Base-by-base conservation (phyloP, 495 filamentous ascomycete genomes). In the Penicillium waksmanii region DNA sequence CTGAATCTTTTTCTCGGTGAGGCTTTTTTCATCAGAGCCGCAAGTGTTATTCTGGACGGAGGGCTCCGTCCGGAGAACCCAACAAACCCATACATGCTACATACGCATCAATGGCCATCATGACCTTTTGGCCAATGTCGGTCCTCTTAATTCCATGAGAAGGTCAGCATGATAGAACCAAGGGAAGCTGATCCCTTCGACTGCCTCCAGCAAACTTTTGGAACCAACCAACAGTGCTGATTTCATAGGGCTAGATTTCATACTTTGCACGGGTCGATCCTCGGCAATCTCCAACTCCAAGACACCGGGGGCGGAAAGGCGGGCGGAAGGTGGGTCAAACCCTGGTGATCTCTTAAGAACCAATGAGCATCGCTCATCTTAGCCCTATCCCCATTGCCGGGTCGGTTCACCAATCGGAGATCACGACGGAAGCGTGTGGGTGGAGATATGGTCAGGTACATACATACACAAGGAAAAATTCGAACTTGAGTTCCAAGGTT, bases 171-270 rank as follows among this genome's bases (percentile, higher is more conserved):
- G 11, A 42, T 54, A 5, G 23, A 54, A 54, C 21, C 18, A 54
- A 40, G 36, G 52, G 38, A 18, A 35, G 19, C 27, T 43, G 12
- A 42, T 18, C 52, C 52, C 50, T 35, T 52, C 50, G 50, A 46
- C 18, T 44, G 42, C 40, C 52, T 44, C 38, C 38, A 3, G 36
- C 19, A 52, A 36, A 54, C 38, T 43, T 43, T 18, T 21, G 38
- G 35, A 21, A 35, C 35, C 36, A 44, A 43, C 35, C 34, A 40
- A 54, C 35, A 55, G 25, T 55, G 40, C 21, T 27, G 33, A 42
- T 55, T 55, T 34, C 35, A 43, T 54, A 54, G 51, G 51, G 51
- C 51, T 54, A 54, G 35, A 54, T 42, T 54, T 42, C 13, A 54
- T 42, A 40, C 31, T 54, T 23, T n/a, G 51, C 34, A 42, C 35